A percentile compares a stretch with the other conserved stretches of the same genome.
Evolutionary conservation across 2,329 filamentous ascomycete species (phyloP).

Genomic region (Leptographium galeiforme): DNA sequence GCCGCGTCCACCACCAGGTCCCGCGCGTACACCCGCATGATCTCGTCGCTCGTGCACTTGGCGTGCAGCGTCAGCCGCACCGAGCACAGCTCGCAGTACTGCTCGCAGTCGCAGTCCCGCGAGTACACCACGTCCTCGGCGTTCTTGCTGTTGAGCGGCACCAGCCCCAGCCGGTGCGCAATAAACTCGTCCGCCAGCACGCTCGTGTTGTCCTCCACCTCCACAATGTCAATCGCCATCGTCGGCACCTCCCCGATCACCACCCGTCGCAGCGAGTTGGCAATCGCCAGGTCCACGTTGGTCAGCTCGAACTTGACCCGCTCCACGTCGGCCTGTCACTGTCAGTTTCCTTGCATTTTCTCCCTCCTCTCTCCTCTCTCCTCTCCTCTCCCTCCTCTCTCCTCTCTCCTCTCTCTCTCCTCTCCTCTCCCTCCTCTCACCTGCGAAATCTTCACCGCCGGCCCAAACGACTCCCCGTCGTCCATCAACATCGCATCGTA

Average conservation of each 20-base stretch:
- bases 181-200: constrained; percentile 95
- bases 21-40: constrained; percentile 88
- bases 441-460: constrained; percentile 46
- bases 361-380: no score
- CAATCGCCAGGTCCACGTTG: constrained; percentile 79
- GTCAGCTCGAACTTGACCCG: constrained; percentile 86
- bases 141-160: constrained; percentile 75
- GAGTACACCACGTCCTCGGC: constrained; percentile 75
- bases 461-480: constrained; percentile 43
- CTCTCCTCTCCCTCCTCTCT: no score
- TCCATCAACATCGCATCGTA: constrained; percentile 44
- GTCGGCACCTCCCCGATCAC: constrained; percentile 92
- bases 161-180: constrained; percentile 77
- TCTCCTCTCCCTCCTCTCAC: constrained; percentile 21
- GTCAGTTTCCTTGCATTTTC: background rate
- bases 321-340: constrained; percentile 54
- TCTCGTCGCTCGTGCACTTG: constrained; percentile 70
- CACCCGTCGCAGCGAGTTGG: constrained; percentile 80
- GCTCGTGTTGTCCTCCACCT: constrained; percentile 87
- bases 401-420: no score
- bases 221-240: constrained; percentile 86
- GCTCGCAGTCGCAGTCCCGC: constrained; percentile 92
- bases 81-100: constrained; percentile 85
- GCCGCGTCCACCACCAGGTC: constrained; percentile 64
- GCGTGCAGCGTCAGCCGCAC: constrained; percentile 76